These are phyloP conservation scores for Sphagnum contortum DNA, from an alignment of 225 moss, liverwort and hornwort species.

Conservation along the genomic window DNA sequence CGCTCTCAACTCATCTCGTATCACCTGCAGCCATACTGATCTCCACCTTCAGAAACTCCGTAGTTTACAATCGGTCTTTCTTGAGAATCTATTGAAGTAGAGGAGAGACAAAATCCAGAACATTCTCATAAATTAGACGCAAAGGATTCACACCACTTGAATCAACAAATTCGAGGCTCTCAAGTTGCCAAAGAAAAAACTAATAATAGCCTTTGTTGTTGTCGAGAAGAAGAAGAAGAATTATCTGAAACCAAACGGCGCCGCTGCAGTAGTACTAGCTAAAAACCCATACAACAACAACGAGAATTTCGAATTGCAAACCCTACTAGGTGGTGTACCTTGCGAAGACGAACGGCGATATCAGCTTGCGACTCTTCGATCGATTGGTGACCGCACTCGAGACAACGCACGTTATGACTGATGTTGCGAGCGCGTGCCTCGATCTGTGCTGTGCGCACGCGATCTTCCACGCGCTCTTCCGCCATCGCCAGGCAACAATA, in stretches of 20 bases:
- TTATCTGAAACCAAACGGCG: no score
- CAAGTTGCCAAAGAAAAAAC: not conserved
- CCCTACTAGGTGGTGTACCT: slow-evolving; percentile 24
- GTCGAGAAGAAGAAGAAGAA: no score
- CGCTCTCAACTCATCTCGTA: slow-evolving; percentile 73
- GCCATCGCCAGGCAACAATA: slow-evolving; percentile 2
- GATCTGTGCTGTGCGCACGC: slow-evolving; percentile 63
- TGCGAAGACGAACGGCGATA: slow-evolving; percentile 70
- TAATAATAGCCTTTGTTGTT: not conserved
- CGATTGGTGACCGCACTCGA: slow-evolving; percentile 86
- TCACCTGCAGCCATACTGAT: slow-evolving; percentile 38
- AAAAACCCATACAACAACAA: no score
- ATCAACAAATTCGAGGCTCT: not conserved
- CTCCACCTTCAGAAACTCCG: not conserved
- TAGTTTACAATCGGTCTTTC: not conserved
- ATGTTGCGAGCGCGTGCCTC: slow-evolving; percentile 91
- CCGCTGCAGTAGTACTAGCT: no score
- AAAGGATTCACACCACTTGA: not conserved
- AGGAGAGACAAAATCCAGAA: no score
- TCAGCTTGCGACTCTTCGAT: slow-evolving; percentile 96
- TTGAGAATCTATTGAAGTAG: not conserved
- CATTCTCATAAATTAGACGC: no score
- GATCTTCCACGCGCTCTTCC: slow-evolving; percentile 25
- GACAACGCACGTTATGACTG: slow-evolving; percentile 84
- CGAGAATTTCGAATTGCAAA: no score